A percentile compares a stretch with the other conserved stretches of the same genome.
Evolutionary conservation across 73 alveolate genomes (phyloP).

Genomic region (Blepharisma stoltei): DNA sequence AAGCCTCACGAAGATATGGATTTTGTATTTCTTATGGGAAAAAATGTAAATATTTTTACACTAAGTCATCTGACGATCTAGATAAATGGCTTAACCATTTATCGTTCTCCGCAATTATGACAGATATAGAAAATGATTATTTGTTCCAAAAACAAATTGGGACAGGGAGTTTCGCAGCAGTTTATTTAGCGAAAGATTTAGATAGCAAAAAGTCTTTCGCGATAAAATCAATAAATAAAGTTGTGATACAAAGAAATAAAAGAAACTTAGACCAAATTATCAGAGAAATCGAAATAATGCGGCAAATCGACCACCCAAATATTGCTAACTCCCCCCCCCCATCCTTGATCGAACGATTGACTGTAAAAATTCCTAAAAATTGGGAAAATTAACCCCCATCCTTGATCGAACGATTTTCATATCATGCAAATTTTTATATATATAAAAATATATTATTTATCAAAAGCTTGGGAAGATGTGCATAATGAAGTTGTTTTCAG

Average conservation of each 20-base stretch:
- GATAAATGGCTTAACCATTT: constrained; percentile 15
- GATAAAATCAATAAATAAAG: constrained; percentile 36
- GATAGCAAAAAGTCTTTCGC: constrained; percentile 33
- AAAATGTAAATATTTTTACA: background rate
- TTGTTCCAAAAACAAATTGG: background rate
- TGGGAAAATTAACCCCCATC: too few species aligned
- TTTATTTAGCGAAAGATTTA: constrained; percentile 29
- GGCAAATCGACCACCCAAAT: constrained; percentile 36
- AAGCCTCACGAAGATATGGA: too few species aligned
- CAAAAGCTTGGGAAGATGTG: too few species aligned
- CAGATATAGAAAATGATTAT: constrained; percentile 1
- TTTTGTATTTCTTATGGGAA: too few species aligned
- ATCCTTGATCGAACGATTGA: too few species aligned
- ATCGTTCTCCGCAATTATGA: background rate
- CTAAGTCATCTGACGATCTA: background rate
- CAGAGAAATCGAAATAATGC: constrained; percentile 40
- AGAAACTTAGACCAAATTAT: constrained; percentile 33
- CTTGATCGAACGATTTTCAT: too few species aligned
- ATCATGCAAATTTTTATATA: too few species aligned
- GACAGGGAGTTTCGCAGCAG: constrained; percentile 28
- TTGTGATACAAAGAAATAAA: constrained; percentile 23
- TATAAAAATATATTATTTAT: too few species aligned
- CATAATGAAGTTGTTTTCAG: too few species aligned
- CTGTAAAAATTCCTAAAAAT: too few species aligned
- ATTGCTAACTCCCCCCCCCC: too few species aligned